A percentile compares a stretch with the other conserved stretches of the same genome.
phyloP scores from a whole-genome alignment of 2,329 filamentous ascomycete species.

The Cladosporium oxysporum region DNA sequence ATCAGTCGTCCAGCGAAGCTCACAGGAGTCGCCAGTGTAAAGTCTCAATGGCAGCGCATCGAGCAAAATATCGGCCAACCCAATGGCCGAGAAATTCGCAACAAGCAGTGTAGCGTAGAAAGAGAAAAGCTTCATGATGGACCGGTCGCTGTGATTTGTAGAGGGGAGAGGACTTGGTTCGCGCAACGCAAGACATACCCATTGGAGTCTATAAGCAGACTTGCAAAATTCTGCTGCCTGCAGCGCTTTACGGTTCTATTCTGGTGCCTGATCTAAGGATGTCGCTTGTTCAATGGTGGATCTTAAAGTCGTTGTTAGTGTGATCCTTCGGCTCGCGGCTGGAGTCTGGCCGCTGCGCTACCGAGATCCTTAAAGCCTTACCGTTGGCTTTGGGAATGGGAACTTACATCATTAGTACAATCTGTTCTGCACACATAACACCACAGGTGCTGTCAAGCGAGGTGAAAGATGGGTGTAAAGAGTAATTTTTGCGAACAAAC shows the following conservation, averaged over 20 bases:
- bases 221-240: not conserved
- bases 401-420: not conserved
- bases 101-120: not conserved
- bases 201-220: not conserved
- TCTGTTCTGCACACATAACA: not conserved
- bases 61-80: not conserved
- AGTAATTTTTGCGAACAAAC: too few relatives aligned
- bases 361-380: not conserved
- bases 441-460: too few relatives aligned
- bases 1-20: not conserved
- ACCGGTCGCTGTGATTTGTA: not conserved
- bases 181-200: not conserved
- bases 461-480: too few relatives aligned
- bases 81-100: not conserved
- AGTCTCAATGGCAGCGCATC: not conserved
- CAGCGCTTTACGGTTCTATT: not conserved
- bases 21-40: not conserved
- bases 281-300: not conserved
- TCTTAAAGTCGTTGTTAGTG: not conserved
- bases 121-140: not conserved
- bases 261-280: not conserved
- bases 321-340: not conserved
- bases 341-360: not conserved
- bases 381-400: not conserved
- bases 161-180: not conserved